Evolutionary conservation across 495 filamentous ascomycete genomes (phyloP), one percentile per base, ranked within the genome.

Genomic region (Podospora pseudoanserina): DNA sequence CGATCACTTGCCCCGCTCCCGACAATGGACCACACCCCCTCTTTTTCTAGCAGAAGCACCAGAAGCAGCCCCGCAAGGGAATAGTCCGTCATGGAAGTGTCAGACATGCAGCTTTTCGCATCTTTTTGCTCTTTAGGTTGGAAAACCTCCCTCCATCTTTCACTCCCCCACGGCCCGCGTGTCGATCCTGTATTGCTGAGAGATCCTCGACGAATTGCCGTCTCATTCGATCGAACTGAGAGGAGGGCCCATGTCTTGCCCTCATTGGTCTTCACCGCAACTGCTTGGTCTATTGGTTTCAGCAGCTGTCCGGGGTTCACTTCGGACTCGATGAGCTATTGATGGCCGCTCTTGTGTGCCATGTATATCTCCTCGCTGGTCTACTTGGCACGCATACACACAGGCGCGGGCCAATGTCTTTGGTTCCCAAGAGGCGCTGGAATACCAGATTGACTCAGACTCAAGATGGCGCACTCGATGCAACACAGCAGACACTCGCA

Each of bases 361-460:
- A 63, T 64, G 26, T 59, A 30, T 34, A 34, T 57, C 23, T 58
- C 16, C 34, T 39, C 23, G 23, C 34, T 39, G 34, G 34, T 39
- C 34, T 39, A 39, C 34, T 39, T 39, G 34, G 34, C 34, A 39
- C 34, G 34, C 34, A 5, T 11, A 39, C 34, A 18, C 54, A 18
- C 20, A 53, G 60, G 65, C 53, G 23, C 63, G 44, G 68, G 62
- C 58, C 71, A 69, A 67, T 72, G 64, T 69, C 71, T 72, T 66
- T 68, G 65, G 71, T 71, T 71, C 55, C 71, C 71, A 63, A 66
- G 68, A 69, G 70, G 70, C 70, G 62, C 54, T 62, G 74, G 72
- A 71, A 70, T 70, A 78, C 76, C 68, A 78, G 76, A 78, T 76
- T 73, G 72, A 71, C 68, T 73, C 71, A 71, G 65, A 71, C 68